Base-by-base conservation (phyloP, 805 yeast genomes). In the Candida chilensis region DNA sequence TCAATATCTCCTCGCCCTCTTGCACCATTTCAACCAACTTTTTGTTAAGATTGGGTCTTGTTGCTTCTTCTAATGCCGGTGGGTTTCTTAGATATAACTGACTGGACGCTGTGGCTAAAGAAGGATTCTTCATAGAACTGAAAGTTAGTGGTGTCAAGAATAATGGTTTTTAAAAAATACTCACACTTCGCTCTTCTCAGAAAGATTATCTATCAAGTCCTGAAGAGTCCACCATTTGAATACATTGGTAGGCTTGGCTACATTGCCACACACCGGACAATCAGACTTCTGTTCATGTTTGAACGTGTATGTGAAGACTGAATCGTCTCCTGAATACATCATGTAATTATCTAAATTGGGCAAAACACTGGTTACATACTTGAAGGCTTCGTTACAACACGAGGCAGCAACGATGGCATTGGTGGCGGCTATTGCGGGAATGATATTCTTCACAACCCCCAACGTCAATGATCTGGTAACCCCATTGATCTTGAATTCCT, bases 341-440 rank as follows among this genome's bases (percentile, higher is more conserved):
- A 85, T 78, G 48, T 82, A 82, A 54, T 86, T 88, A 36, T 74
- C 71, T 40, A 83, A 54, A 12, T 58, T 56, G 0, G 87, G 90
- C 37, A 75, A 74, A 33, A 75, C 61, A 32, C 78, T 74, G 2
- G 94, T 75, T 26, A 84, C 67, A 16, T 87, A 61, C 47, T 88
- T 88, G 52, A 85, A 72, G 2, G 81, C 84, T 50, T 87, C 96
- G 38, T 81, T 82, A 47, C 92, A 81, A 49, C 95, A 83, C 5
- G 86, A 67, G 0, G 92, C 94, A 1, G 96, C 95, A 19, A 90
- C 73, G 15, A 90, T 69, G 2, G 97, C 95, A 50, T 92, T 90
- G 0, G 96, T 88, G 2, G 94, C 79, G 1, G 96, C 95, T 32
- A 88, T 83, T 2, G 96, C 88, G 0, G 98, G 98, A 7, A 90